phyloP scores from a whole-genome alignment of 352 stramenopile species.

The Pythium rhizo-oryzae region DNA sequence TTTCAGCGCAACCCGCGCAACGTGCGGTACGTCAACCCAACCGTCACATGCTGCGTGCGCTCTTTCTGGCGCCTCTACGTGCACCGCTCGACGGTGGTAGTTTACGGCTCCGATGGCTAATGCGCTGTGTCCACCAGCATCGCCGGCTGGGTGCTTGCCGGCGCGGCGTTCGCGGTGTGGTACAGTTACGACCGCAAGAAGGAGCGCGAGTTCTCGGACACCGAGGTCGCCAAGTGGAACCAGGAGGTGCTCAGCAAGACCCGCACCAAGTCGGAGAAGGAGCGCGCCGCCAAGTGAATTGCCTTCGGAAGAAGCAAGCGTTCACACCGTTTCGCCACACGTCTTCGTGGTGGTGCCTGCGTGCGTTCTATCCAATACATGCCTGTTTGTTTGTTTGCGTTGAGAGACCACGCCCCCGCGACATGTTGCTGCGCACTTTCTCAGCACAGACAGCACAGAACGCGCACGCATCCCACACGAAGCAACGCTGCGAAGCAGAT shows the following conservation, averaged over 20 bases:
- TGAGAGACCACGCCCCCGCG: too few species aligned
- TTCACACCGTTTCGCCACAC: too few species aligned
- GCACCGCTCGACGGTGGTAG: background rate
- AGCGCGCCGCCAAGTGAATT: slow-evolving; percentile 21
- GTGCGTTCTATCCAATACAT: background rate
- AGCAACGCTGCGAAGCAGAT: background rate
- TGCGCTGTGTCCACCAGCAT: slow-evolving; percentile 38
- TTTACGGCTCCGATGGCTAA: background rate
- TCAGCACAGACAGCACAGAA: too few species aligned
- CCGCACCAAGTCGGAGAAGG: slow-evolving; percentile 34
- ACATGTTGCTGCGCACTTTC: background rate
- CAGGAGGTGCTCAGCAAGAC: slow-evolving; percentile 53
- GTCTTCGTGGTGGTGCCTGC: too few species aligned
- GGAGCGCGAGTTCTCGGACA: slow-evolving; percentile 52
- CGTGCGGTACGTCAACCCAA: slow-evolving; percentile 30
- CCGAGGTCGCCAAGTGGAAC: slow-evolving; percentile 57
- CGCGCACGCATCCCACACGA: background rate
- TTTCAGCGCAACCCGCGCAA: slow-evolving; percentile 34
- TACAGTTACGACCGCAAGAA: slow-evolving; percentile 65
- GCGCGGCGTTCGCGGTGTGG: slow-evolving; percentile 43
- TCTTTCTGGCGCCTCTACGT: background rate
- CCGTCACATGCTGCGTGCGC: too few species aligned
- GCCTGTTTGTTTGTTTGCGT: background rate
- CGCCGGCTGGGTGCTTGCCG: slow-evolving; percentile 51
- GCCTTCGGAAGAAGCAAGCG: too few species aligned